Evolutionary conservation across 345 rosid species (phyloP).

Genomic region (Carallia pectinifolia): DNA sequence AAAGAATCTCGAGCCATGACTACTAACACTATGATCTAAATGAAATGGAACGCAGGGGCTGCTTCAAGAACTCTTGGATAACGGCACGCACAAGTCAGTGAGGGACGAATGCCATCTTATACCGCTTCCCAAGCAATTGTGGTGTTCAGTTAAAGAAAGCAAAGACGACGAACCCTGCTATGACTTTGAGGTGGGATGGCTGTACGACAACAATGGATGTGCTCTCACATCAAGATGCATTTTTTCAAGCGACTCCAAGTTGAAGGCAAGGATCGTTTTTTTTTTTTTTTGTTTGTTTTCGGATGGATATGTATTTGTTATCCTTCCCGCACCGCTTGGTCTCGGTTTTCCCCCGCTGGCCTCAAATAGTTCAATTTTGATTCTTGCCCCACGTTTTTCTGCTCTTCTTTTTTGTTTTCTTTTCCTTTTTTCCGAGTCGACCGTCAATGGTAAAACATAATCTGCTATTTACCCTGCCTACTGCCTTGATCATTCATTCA

Average conservation of each 20-base stretch:
- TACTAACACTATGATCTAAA: constrained; percentile 1
- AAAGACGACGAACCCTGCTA: constrained; percentile 39
- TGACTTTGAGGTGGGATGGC: constrained; percentile 77
- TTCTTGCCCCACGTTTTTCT: too few species aligned
- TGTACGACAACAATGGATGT: constrained; percentile 45
- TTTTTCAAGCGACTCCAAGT: constrained; percentile 54
- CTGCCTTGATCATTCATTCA: too few species aligned
- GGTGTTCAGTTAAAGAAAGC: constrained; percentile 59
- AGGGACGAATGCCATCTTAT: constrained; percentile 54
- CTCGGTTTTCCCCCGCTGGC: too few species aligned
- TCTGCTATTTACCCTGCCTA: too few species aligned
- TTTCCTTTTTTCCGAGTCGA: too few species aligned
- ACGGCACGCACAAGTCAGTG: constrained; percentile 33
- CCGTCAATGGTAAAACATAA: too few species aligned
- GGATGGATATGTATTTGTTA: too few species aligned
- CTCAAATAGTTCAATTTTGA: too few species aligned
- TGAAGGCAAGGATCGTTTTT: constrained; percentile 45
- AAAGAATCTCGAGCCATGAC: too few species aligned
- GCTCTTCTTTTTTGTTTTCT: too few species aligned
- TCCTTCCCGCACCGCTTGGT: too few species aligned
- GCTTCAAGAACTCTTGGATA: constrained; percentile 46
- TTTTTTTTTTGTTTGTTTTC: not conserved
- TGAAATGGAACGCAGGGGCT: constrained; percentile 33
- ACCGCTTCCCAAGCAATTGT: constrained; percentile 73
- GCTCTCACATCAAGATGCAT: constrained; percentile 61